Conservation (phyloP, 2,329 filamentous ascomycete species). For the Sporothrix euskadiensis region DNA sequence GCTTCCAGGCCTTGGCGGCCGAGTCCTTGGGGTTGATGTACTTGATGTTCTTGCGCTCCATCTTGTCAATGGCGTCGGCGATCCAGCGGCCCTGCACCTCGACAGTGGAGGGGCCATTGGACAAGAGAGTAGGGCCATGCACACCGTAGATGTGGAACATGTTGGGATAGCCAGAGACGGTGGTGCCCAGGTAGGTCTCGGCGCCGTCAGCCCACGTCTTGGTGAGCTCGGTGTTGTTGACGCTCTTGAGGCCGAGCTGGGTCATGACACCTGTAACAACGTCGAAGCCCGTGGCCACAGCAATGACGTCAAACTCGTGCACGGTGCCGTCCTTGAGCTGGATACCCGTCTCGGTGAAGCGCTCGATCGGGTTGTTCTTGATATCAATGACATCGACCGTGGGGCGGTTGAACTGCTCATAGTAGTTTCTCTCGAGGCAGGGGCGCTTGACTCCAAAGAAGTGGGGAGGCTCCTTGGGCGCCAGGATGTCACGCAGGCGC, state of each 20-base stretch:
- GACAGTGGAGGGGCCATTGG: conserved; percentile 57
- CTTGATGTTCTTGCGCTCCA: conserved; percentile 48
- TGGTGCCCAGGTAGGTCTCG: conserved; percentile 49
- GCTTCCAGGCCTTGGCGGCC: conserved; percentile 84
- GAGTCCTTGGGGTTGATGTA: conserved; percentile 70
- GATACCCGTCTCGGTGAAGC: conserved; percentile 47
- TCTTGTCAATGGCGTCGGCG: conserved; percentile 51
- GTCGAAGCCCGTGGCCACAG: conserved; percentile 50
- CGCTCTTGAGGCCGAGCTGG: conserved; percentile 47
- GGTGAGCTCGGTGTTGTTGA: conserved; percentile 42
- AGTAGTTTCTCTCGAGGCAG: conserved; percentile 48
- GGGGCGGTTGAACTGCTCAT: conserved; percentile 50
- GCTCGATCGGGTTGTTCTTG: conserved; percentile 44
- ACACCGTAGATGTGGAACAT: conserved; percentile 57
- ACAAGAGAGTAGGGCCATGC: conserved; percentile 57
- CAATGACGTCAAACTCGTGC: conserved; percentile 48
- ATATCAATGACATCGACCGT: conserved; percentile 48
- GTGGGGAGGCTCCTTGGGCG: conserved; percentile 54
- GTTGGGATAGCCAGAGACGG: conserved; percentile 49
- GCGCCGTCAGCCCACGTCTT: conserved; percentile 48
- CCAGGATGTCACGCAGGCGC: conserved; percentile 51
- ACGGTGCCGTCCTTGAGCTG: conserved; percentile 44
- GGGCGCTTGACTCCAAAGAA: conserved; percentile 56
- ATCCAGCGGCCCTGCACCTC: conserved; percentile 61
- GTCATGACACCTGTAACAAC: conserved; percentile 44